Base-by-base conservation (phyloP, 78 protist species). In the Parvularia atlantis region DNA sequence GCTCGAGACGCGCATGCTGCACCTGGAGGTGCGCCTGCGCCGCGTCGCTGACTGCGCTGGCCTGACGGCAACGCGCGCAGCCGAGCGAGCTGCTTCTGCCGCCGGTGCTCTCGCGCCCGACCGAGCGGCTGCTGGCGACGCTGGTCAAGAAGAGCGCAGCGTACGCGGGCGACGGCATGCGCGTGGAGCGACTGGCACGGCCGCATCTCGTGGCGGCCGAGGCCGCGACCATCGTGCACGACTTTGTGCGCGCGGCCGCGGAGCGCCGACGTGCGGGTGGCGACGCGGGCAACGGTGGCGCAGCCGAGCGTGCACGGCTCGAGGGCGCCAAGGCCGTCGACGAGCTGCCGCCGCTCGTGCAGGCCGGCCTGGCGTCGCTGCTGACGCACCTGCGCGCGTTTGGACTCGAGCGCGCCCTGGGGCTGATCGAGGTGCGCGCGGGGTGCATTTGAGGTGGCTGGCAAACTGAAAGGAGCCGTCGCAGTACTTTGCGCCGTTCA, bases 1-100 rank as follows among this genome's bases (percentile, higher is more conserved):
- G 46, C 68, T 85, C 16, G 83, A 80, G 30, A 85, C 84, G 20
- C 44, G 77, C 19, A 31, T 85, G 26, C 57, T 77, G 24, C 77
- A 67, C 37, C 56, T 73, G 9, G 36, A 9, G 13, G 75, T 24
- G 36, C 75, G 56, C 46, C 3, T 69, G 53, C n/a, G 36, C 13
- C 65, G n/a, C n/a, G n/a, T n/a, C n/a, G n/a, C n/a, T n/a, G n/a
- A n/a, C n/a, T n/a, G n/a, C n/a, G n/a, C n/a, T n/a, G n/a, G n/a
- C n/a, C n/a, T n/a, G n/a, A n/a, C n/a, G n/a, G n/a, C n/a, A n/a
- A n/a, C n/a, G n/a, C n/a, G n/a, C n/a, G n/a, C n/a, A n/a, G n/a
- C n/a, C 64, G 35, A 69, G 62, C 31, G 73, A 68, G 46, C 13
- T 68, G 50, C 31, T 68, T 14, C 19, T 59, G 46, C 65, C 65